Evolutionary conservation across 208 protist species (phyloP), one percentile per base, ranked within the genome.

Genomic region (Acanthamoeba rhysodes): DNA sequence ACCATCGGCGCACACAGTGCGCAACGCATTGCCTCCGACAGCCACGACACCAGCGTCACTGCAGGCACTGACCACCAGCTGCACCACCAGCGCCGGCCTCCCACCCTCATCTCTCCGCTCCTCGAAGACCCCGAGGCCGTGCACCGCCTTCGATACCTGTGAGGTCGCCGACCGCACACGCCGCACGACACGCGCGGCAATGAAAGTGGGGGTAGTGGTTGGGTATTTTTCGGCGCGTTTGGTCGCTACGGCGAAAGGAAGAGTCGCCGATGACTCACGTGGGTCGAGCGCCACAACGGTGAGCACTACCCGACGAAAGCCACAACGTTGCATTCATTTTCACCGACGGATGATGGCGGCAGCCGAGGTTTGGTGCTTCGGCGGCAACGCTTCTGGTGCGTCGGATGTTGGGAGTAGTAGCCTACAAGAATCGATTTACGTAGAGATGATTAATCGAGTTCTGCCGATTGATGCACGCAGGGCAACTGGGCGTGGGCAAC

Each of bases 301-400:
- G n/a, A n/a, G n/a, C n/a, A n/a, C n/a, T n/a, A n/a, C n/a, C n/a
- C n/a, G n/a, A n/a, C n/a, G n/a, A n/a, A n/a, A n/a, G n/a, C n/a
- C n/a, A n/a, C n/a, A n/a, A n/a, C n/a, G n/a, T n/a, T n/a, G n/a
- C n/a, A n/a, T n/a, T n/a, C n/a, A n/a, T n/a, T n/a, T n/a, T n/a
- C n/a, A n/a, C n/a, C n/a, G n/a, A n/a, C n/a, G n/a, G n/a, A n/a
- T 37, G 29, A 57, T 59, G 76, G 10, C 6, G 76, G 45, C 34
- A 18, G 48, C 84, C 18, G 84, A 91, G 32, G 84, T 91, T 6
- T 91, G 84, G 84, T 91, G 84, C 84, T 91, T 91, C 24, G 84
- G 84, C 12, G 50, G 57, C 16, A 91, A 91, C 32, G 9, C 7
- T 20, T 45, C 84, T 18, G 84, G 84, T 91, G 24, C 53, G 22